phyloP scores from a whole-genome alignment of 495 filamentous ascomycete genomes.

The Trichocladium uniseriatum region DNA sequence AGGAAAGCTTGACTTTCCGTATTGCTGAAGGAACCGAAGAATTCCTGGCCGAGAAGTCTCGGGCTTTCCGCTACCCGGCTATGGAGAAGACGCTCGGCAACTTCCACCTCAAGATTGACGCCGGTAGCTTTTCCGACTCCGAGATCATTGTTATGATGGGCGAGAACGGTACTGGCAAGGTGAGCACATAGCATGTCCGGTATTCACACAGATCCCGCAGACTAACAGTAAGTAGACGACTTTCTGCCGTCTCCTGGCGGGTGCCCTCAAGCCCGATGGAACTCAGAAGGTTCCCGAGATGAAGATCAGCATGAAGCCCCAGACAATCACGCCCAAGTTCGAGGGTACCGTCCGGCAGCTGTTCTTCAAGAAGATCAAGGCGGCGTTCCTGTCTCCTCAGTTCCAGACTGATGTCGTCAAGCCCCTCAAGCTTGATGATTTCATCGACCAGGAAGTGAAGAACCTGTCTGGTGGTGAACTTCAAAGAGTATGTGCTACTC shows the following conservation, averaged over 20 bases:
- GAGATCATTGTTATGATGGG: constrained; percentile 99
- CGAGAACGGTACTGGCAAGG: constrained; percentile 70
- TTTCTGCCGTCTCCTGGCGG: constrained; percentile 92
- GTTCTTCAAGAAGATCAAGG: constrained; percentile 72
- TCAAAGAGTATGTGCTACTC: constrained; percentile 50
- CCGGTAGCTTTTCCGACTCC: constrained; percentile 87
- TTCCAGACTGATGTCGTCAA: constrained; percentile 99
- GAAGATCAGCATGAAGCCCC: constrained; percentile 98
- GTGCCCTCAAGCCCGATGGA: constrained; percentile 81
- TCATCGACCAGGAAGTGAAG: constrained; percentile 98
- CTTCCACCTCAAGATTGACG: constrained; percentile 76
- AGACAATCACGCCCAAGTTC: constrained; percentile 98
- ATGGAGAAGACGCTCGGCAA: constrained; percentile 92
- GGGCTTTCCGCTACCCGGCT: constrained; percentile 72
- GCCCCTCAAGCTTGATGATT: constrained; percentile 93
- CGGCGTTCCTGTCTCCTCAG: constrained; percentile 87
- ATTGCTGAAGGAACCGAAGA: constrained; percentile 89
- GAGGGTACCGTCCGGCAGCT: constrained; percentile 89
- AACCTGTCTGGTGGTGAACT: constrained; percentile 98
- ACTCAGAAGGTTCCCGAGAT: constrained; percentile 69
- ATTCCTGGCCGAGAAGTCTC: constrained; percentile 73
- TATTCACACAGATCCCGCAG: constrained; percentile 64
- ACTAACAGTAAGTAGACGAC: constrained; percentile 80
- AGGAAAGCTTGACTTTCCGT: constrained; percentile 93
- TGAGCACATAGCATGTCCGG: neutral